Base-by-base conservation (phyloP, 345 rosid genomes). In the Hypericum androsaemum region DNA sequence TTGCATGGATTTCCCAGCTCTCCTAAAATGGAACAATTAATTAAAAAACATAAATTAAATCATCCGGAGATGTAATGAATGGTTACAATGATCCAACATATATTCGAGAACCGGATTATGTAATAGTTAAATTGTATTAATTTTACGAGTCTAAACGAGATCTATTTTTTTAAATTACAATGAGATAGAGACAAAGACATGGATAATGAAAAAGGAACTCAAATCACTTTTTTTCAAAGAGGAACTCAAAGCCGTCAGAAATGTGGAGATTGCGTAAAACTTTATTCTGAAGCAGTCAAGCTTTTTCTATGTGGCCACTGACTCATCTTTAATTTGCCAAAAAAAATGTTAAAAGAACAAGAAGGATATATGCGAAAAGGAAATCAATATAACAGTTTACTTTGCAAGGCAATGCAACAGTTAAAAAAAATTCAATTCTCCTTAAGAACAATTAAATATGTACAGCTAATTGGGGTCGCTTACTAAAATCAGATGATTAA, bases 261-360 rank as follows among this genome's bases (percentile, higher is more conserved):
- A 66, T 72, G 72, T 72, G 72, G 81, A 41, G 68, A 64, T 15
- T 59, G 58, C 45, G 59, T 57, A 57, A 54, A 37, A 6, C 65
- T 72, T 64, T 72, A 43, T 58, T 56, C 50, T 12, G 32, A 22
- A 22, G 32, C 32, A 22, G 32, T n/a, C n/a, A n/a, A n/a, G 12
- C 41, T 28, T 63, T 60, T 65, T 14, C 46, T 43, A 41, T 37
- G 46, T 39, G 54, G 52, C 35, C 40, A 10, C 43, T 55, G 46
- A 37, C 0, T 53, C 62, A 60, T 40, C 47, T 56, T 56, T 57
- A 55, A 49, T 39, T 28, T 40, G 50, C 48, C n/a, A 43, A 22
- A 11, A 54, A 17, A 22, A 36, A 11, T 56, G 45, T 13, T 38
- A 55, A 37, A 13, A 41, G 6, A 43, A 43, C 10, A 7, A 49